Evolutionary conservation across 345 rosid genomes (phyloP).

Genomic region (Cardamine occulta): DNA sequence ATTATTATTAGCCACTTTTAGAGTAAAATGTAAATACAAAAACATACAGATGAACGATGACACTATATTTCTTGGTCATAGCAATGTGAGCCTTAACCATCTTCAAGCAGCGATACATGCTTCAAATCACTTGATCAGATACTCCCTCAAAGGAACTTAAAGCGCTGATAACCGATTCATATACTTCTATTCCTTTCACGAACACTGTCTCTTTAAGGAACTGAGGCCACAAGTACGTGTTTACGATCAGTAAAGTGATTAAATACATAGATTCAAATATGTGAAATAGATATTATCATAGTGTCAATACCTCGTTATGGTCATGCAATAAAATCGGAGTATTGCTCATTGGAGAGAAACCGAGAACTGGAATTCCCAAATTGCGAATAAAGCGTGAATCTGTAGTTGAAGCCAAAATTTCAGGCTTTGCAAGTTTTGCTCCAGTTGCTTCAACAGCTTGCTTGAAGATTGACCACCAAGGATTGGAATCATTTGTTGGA

Average conservation of each 20-base stretch:
- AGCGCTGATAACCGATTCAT: conserved; percentile 69
- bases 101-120: conserved; percentile 15
- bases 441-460: conserved; percentile 72
- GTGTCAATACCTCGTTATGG: conserved; percentile 74
- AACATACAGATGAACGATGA: conserved; percentile 9
- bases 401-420: conserved; percentile 86
- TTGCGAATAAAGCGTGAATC: conserved; percentile 72
- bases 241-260: conserved; percentile 10
- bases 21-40: not conserved
- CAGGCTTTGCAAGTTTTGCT: conserved; percentile 80
- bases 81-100: conserved; percentile 23
- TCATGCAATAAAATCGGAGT: conserved; percentile 87
- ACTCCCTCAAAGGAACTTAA: conserved; percentile 66
- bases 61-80: not conserved
- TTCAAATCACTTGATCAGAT: conserved; percentile 41
- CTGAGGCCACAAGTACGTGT: conserved; percentile 43
- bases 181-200: conserved; percentile 80
- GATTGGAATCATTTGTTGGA: conserved; percentile 70
- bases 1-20: conserved; percentile 22
- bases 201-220: conserved; percentile 69
- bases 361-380: conserved; percentile 75
- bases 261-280: not conserved
- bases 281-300: not conserved
- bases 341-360: conserved; percentile 88
- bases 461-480: conserved; percentile 87